A percentile compares a stretch with the other conserved stretches of the same genome.
These are phyloP conservation scores for Acanthamoeba divionensis DNA, from an alignment of 208 protist species.

Conservation along the genomic window DNA sequence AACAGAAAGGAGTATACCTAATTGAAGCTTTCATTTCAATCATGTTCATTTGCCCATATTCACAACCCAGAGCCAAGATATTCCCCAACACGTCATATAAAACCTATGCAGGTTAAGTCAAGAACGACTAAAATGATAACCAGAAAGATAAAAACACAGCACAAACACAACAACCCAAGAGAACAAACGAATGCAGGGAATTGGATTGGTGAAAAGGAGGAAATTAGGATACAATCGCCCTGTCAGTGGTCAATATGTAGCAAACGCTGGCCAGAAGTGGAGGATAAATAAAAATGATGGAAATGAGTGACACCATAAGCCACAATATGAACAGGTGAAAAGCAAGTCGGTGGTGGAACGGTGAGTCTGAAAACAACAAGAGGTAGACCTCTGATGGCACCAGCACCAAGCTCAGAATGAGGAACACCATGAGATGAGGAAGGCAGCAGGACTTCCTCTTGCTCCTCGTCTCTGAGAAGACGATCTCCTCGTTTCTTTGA, in stretches of 20 bases:
- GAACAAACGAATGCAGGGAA: too few relatives aligned
- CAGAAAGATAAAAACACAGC: neutral
- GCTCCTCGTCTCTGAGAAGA: neutral
- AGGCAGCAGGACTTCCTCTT: neutral
- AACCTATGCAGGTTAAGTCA: neutral
- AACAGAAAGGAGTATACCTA: neutral
- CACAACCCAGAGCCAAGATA: neutral
- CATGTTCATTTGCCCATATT: slow-evolving; percentile 50
- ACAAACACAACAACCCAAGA: too few relatives aligned
- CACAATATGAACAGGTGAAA: neutral
- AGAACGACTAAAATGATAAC: too few relatives aligned
- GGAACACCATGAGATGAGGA: neutral
- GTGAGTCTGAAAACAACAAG: neutral
- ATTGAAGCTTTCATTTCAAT: slow-evolving; percentile 26
- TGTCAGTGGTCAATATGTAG: slow-evolving; percentile 23
- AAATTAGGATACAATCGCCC: neutral
- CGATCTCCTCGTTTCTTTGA: neutral
- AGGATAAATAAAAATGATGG: neutral
- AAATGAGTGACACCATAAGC: neutral
- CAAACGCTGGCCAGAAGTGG: neutral
- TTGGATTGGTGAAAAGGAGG: too few relatives aligned
- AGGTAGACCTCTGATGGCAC: slow-evolving; percentile 1
- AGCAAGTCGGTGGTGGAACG: neutral
- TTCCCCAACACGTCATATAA: slow-evolving; percentile 6
- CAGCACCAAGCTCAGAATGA: neutral